Conservation (phyloP, 2,329 filamentous ascomycete genomes). For the Venturia aucupariae region DNA sequence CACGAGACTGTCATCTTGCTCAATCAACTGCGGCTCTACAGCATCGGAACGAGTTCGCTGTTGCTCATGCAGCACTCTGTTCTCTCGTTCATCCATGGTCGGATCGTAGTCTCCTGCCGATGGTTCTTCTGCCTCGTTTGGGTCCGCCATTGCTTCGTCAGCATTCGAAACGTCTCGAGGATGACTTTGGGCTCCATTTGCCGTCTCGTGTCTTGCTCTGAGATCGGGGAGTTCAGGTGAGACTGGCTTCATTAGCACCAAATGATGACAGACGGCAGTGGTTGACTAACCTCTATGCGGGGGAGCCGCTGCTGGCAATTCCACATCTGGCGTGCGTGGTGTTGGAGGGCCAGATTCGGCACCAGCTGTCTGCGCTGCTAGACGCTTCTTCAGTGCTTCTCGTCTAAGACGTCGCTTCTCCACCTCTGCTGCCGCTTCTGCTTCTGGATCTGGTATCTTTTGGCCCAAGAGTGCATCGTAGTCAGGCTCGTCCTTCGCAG, state of each 20-base stretch:
- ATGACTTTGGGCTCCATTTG: constrained; percentile 17
- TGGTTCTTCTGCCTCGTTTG: constrained; percentile 57
- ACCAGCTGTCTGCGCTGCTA: background rate
- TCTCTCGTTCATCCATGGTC: constrained; percentile 78
- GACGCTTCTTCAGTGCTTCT: constrained; percentile 1
- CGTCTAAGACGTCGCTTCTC: constrained; percentile 5
- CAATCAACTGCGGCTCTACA: constrained; percentile 13
- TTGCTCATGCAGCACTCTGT: constrained; percentile 60
- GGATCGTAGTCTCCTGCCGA: constrained; percentile 94
- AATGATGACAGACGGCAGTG: too few relatives aligned
- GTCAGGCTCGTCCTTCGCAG: background rate
- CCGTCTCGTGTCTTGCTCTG: constrained; percentile 20
- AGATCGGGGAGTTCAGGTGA: background rate
- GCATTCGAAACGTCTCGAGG: background rate
- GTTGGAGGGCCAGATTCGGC: background rate
- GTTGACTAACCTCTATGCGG: background rate
- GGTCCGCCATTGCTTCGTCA: constrained; percentile 13
- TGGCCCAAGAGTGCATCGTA: constrained; percentile 1
- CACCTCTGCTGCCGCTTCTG: constrained; percentile 1
- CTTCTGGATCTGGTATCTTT: constrained; percentile 3
- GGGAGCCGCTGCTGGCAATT: constrained; percentile 1
- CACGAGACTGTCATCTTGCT: constrained; percentile 18
- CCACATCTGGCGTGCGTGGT: background rate
- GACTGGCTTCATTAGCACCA: background rate
- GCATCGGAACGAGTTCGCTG: constrained; percentile 10